These are phyloP conservation scores for Boechera retrofracta DNA, from an alignment of 345 rosid genomes.

Conservation along the genomic window DNA sequence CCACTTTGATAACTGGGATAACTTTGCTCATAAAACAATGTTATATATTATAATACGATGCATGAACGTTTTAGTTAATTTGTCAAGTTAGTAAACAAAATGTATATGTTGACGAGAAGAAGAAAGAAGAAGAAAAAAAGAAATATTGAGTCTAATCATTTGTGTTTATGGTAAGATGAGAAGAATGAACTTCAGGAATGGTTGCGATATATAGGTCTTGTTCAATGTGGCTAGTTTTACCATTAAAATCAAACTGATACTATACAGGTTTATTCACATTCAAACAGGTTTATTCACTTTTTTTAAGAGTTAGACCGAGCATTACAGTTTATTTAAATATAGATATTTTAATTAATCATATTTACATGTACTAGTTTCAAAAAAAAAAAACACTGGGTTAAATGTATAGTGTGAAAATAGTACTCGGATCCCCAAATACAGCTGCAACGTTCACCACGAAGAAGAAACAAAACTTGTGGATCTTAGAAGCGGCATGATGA, in stretches of 20 bases:
- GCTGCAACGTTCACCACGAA: background rate
- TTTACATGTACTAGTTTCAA: background rate
- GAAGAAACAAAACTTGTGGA: conserved; percentile 10
- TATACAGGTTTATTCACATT: too few relatives aligned
- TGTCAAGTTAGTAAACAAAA: too few relatives aligned
- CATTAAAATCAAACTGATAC: too few relatives aligned
- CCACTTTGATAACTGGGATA: background rate
- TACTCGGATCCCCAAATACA: background rate
- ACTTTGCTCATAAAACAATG: background rate
- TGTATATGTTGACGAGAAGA: too few relatives aligned
- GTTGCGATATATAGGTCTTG: background rate
- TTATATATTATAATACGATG: too few relatives aligned
- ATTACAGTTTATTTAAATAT: background rate
- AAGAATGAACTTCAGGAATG: background rate
- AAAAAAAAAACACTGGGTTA: background rate
- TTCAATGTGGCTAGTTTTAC: background rate
- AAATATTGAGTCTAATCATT: too few relatives aligned
- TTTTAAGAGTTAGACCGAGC: background rate
- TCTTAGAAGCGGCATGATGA: conserved; percentile 25
- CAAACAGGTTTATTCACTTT: too few relatives aligned
- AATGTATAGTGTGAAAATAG: background rate
- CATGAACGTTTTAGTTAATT: too few relatives aligned
- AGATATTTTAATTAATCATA: background rate
- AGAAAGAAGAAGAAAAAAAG: too few relatives aligned
- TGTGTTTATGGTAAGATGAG: too few relatives aligned